phyloP scores from a whole-genome alignment of 768 basidiomycete species.

The Serendipita sp. region DNA sequence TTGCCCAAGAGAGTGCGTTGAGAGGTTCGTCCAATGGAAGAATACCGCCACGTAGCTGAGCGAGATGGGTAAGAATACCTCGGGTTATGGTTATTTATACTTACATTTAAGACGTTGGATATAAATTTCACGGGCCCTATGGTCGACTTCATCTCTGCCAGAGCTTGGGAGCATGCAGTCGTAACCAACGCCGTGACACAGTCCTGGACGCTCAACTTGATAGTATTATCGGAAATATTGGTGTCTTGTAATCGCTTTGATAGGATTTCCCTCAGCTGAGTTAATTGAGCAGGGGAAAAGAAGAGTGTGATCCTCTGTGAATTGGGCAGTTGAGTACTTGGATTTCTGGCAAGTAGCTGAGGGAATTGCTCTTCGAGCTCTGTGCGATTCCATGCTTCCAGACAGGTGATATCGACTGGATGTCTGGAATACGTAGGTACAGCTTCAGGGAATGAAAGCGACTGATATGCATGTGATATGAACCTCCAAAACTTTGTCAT shows the following conservation, averaged over 20 bases:
- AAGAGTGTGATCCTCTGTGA: not conserved
- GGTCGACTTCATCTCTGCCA: not conserved
- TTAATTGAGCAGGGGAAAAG: not conserved
- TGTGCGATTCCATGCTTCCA: not conserved
- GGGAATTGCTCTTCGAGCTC: not conserved
- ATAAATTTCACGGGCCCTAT: not conserved
- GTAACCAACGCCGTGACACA: slow-evolving; percentile 3
- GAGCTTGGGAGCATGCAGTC: not conserved
- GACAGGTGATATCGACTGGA: not conserved
- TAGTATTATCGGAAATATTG: not conserved
- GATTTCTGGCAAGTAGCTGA: not conserved
- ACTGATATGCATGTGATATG: not conserved
- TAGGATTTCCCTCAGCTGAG: not conserved
- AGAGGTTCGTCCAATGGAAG: not conserved
- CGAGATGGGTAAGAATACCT: not conserved
- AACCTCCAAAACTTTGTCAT: not conserved
- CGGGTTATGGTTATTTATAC: not conserved
- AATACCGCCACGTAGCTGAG: not conserved
- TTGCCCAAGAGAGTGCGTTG: not conserved
- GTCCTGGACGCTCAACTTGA: not conserved
- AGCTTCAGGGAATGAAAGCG: not conserved
- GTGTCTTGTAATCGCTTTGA: not conserved
- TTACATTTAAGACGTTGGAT: not conserved
- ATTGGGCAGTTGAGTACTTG: not conserved
- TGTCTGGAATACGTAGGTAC: not conserved